phyloP scores from a whole-genome alignment of 371 early-diverging fungal species.

The Mortierella sp. region DNA sequence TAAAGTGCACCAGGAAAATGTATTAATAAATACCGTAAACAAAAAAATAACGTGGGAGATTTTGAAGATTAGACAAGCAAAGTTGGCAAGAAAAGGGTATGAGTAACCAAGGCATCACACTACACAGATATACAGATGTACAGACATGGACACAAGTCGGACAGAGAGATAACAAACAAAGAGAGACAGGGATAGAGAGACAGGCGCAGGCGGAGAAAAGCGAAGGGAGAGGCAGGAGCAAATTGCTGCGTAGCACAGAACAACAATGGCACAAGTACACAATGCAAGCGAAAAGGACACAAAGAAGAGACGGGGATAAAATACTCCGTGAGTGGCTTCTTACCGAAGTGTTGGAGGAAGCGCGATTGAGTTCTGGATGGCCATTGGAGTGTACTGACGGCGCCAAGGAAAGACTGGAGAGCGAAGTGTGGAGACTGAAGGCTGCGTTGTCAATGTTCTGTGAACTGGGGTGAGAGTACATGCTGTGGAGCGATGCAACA shows the following conservation, averaged over 20 bases:
- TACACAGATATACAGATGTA: not conserved
- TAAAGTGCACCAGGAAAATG: no score
- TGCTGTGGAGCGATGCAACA: slow-evolving; percentile 1
- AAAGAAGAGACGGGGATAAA: no score
- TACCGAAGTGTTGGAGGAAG: slow-evolving; percentile 24
- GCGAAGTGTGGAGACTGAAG: slow-evolving; percentile 20
- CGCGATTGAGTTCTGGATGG: slow-evolving; percentile 19
- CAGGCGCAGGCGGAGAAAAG: no score
- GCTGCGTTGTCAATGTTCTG: slow-evolving; percentile 33
- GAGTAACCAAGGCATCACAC: not conserved
- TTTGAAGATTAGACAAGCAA: not conserved
- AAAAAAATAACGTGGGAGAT: not conserved
- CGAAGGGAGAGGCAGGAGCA: no score
- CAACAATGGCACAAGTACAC: no score
- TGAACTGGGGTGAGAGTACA: slow-evolving; percentile 11
- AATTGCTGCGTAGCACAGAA: no score
- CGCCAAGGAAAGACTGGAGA: slow-evolving; percentile 32
- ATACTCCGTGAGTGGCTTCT: not conserved
- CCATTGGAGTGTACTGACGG: slow-evolving; percentile 8
- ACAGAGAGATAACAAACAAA: not conserved
- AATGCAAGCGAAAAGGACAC: not conserved
- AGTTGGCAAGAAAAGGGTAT: not conserved
- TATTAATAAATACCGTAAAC: no score
- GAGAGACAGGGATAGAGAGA: no score
- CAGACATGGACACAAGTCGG: no score